phyloP scores from a whole-genome alignment of 495 filamentous ascomycete species.

The Staphylotrichum longicolle region DNA sequence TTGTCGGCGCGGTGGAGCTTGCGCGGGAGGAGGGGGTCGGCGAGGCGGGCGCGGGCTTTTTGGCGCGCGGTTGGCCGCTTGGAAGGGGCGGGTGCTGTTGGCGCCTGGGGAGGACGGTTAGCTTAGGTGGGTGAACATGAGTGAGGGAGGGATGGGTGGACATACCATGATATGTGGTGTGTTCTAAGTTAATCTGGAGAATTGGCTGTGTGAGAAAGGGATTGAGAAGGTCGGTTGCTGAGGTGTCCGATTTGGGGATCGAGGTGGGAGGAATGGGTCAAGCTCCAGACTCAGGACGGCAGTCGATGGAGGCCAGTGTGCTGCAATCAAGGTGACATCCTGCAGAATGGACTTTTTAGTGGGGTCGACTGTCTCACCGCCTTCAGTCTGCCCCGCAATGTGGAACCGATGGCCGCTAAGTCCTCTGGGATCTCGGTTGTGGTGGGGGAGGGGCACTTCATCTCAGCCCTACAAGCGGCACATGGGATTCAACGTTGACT shows the following conservation, averaged over 20 bases:
- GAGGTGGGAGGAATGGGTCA: too few relatives aligned
- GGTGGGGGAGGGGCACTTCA: conserved; percentile 22
- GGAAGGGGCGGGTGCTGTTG: conserved; percentile 27
- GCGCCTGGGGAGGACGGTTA: conserved; percentile 27
- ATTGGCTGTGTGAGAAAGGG: too few relatives aligned
- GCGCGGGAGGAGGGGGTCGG: conserved; percentile 38
- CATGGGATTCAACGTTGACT: not conserved
- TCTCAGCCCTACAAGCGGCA: conserved; percentile 27
- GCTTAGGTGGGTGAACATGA: not conserved
- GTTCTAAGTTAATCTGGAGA: not conserved
- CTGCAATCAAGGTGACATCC: not conserved
- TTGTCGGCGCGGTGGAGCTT: conserved; percentile 44
- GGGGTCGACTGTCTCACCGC: conserved; percentile 30
- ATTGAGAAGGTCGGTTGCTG: too few relatives aligned
- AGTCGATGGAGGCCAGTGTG: not conserved
- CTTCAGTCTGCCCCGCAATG: conserved; percentile 4
- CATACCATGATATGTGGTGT: conserved; percentile 21
- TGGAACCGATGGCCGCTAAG: conserved; percentile 9
- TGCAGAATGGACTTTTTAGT: conserved; percentile 34
- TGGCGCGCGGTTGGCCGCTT: conserved; percentile 35
- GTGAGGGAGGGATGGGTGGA: not conserved
- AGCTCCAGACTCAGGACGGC: not conserved
- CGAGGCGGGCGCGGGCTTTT: conserved; percentile 34
- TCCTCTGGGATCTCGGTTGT: conserved; percentile 9
- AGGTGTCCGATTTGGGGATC: too few relatives aligned